These are phyloP conservation scores for Urostyla sp. DNA, from an alignment of 73 alveolate genomes.

Conservation along the genomic window DNA sequence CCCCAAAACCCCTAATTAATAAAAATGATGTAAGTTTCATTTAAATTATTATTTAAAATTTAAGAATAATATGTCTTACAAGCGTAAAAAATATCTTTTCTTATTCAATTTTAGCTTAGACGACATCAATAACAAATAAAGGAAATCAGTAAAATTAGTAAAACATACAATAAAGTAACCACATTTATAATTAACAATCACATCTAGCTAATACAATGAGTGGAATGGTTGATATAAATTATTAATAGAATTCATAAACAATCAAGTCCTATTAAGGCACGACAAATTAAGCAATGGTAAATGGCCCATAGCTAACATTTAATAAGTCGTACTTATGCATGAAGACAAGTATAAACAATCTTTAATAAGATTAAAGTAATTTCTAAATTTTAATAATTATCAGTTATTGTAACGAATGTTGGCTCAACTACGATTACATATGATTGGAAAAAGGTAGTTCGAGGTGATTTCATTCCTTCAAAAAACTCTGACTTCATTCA, in stretches of 20 bases:
- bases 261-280: neutral
- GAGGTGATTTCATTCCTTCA: conserved; percentile 70
- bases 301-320: conserved; percentile 68
- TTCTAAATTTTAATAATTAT: neutral
- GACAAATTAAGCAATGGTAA: neutral
- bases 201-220: neutral
- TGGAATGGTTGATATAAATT: conserved; percentile 26
- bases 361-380: conserved; percentile 56
- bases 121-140: conserved; percentile 6
- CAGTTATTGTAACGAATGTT: conserved; percentile 75
- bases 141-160: conserved; percentile 32
- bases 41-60: no score
- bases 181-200: neutral
- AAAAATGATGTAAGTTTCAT: neutral
- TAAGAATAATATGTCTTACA: no score
- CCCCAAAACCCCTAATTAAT: neutral
- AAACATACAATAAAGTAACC: conserved; percentile 34
- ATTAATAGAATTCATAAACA: neutral
- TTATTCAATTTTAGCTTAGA: neutral
- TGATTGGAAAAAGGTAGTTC: conserved; percentile 78
- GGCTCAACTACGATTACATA: conserved; percentile 85
- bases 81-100: no score
- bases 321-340: conserved; percentile 68
- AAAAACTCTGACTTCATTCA: conserved; percentile 73
- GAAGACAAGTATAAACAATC: conserved; percentile 35